Evolutionary conservation across 2,329 filamentous ascomycete genomes (phyloP).

Genomic region (Blastomyces parvus): DNA sequence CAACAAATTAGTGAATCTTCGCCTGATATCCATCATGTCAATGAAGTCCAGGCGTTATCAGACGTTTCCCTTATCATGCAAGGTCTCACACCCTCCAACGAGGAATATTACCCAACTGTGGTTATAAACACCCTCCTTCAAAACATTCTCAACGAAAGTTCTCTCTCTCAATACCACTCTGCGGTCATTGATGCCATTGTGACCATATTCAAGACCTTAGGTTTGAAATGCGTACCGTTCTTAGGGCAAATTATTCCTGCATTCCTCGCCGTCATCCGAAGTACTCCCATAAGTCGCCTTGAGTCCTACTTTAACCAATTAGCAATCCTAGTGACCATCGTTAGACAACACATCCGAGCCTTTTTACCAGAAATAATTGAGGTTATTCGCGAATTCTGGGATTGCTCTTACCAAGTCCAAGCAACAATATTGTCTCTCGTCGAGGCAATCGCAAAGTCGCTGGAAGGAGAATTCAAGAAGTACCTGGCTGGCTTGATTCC

Average conservation of each 20-base stretch:
- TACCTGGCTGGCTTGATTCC: conserved; percentile 84
- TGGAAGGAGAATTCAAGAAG: conserved; percentile 97
- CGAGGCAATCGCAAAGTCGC: conserved; percentile 82
- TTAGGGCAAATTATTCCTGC: conserved; percentile 89
- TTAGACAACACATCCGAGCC: conserved; percentile 89
- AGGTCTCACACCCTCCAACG: conserved; percentile 87
- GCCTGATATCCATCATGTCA: conserved; percentile 65
- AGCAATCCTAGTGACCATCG: conserved; percentile 84
- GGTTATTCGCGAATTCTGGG: conserved; percentile 85
- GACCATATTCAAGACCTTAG: conserved; percentile 95
- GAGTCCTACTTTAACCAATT: conserved; percentile 98
- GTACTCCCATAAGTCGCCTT: conserved; percentile 64
- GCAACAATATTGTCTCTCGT: conserved; percentile 85
- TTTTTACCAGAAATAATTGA: conserved; percentile 80
- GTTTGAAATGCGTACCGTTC: conserved; percentile 91
- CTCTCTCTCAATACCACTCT: conserved; percentile 81
- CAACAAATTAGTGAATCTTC: conserved; percentile 83
- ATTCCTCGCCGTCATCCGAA: conserved; percentile 80
- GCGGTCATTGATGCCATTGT: conserved; percentile 95
- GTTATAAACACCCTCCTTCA: conserved; percentile 92
- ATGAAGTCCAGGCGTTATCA: conserved; percentile 61
- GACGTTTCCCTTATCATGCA: conserved; percentile 98
- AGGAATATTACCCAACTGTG: conserved; percentile 97
- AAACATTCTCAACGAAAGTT: conserved; percentile 76
- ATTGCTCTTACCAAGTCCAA: conserved; percentile 67